Evolutionary conservation across 306 rosid genomes (phyloP), one percentile per base, ranked within the genome.

Genomic region (Canavalia ensiformis): DNA sequence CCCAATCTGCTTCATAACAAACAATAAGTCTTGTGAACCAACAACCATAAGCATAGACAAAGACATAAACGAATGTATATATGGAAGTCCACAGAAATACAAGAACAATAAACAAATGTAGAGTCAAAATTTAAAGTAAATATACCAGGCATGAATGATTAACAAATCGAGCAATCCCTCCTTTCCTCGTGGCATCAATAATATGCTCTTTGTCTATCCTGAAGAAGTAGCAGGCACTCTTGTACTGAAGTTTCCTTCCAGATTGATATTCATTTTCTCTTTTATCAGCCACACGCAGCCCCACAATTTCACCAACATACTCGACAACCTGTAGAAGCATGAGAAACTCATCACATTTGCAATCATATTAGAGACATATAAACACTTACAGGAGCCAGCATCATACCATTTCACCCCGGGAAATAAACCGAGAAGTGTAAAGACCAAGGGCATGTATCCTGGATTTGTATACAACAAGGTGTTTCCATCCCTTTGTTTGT

Each of bases 361-460:
- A 57, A 46, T 77, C 72, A 71, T 13, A 33, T 60, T 5, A n/a
- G 8, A 46, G 47, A 9, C n/a, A n/a, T 46, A 56, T 55, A n/a
- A 35, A 68, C 28, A 47, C 55, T 59, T 42, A 25, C n/a, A 71
- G 63, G 25, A 18, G 47, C 41, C 29, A 77, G 72, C 41, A 77
- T 79, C 86, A 49, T 74, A 91, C 96, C 96, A 89, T 88, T 88
- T 87, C 89, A 74, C 89, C 83, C 33, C 81, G 88, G 56, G 92
- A 88, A 73, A 91, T 91, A 81, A 89, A 85, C 51, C 88, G 87
- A 71, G 92, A 91, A 66, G 96, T 91, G 82, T 91, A 91, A 68
- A 91, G 93, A 76, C 96, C 93, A 82, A 91, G 96, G 52, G 85
- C 96, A 80, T 91, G 96, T 81, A 91, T 91, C 78, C 92, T 89